phyloP scores from a whole-genome alignment of 164 flowering plant species.

The Vitis rotundifolia region DNA sequence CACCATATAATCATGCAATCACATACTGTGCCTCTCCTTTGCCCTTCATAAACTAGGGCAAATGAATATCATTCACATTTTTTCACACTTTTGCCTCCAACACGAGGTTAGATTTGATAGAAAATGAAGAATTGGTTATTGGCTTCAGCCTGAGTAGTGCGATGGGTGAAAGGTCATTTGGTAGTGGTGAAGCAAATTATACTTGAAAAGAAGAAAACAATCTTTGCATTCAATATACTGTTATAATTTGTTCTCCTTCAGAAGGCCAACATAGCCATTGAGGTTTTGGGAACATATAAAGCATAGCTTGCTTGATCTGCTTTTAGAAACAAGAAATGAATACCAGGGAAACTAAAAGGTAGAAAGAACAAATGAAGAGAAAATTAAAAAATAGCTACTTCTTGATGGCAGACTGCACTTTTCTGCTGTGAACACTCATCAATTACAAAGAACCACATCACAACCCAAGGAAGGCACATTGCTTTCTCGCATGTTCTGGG shows the following conservation, averaged over 20 bases:
- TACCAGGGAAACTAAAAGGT: neutral
- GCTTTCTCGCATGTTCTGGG: conserved; percentile 83
- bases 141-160: too few relatives aligned
- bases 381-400: conserved; percentile 16
- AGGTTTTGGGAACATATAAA: conserved; percentile 14
- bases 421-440: conserved; percentile 8
- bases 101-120: too few relatives aligned
- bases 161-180: too few relatives aligned
- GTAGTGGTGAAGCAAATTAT: neutral
- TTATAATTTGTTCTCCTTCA: conserved; percentile 22
- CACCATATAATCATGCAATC: too few relatives aligned
- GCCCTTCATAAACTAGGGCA: too few relatives aligned
- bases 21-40: too few relatives aligned
- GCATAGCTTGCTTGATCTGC: conserved; percentile 18
- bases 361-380: neutral
- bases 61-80: too few relatives aligned
- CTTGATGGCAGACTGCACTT: conserved; percentile 10
- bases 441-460: conserved; percentile 26
- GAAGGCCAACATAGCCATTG: conserved; percentile 23
- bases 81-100: too few relatives aligned
- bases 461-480: conserved; percentile 58
- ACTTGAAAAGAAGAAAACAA: neutral
- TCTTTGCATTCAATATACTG: conserved; percentile 6
- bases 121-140: too few relatives aligned
- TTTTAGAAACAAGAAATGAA: conserved; percentile 11